phyloP scores from a whole-genome alignment of 495 filamentous ascomycete genomes.

The Aspergillus indologenus region DNA sequence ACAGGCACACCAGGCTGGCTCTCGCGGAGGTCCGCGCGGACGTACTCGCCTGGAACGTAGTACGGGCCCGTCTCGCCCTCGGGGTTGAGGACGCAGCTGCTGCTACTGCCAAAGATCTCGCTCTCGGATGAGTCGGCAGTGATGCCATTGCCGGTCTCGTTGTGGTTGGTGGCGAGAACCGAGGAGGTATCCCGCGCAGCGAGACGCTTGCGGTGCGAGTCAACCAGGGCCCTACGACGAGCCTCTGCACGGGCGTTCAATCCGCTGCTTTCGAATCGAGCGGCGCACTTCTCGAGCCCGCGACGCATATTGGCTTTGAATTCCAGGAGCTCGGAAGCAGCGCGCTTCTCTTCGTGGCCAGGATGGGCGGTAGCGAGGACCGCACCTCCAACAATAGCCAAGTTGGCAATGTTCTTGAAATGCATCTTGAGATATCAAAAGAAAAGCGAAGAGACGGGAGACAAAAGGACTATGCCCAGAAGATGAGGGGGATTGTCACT shows the following conservation, averaged over 20 bases:
- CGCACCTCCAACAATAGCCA: background rate
- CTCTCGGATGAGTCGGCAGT: constrained; percentile 8
- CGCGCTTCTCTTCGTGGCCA: constrained; percentile 1
- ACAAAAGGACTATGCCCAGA: background rate
- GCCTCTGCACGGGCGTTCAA: constrained; percentile 2
- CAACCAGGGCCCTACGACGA: constrained; percentile 1
- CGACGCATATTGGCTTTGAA: constrained; percentile 7
- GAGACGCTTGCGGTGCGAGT: constrained; percentile 2
- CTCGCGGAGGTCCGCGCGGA: constrained; percentile 54
- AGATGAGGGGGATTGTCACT: background rate
- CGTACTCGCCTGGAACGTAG: constrained; percentile 47
- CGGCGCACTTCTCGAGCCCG: constrained; percentile 1
- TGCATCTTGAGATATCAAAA: background rate
- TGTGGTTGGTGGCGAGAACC: background rate
- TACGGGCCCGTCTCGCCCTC: constrained; percentile 55
- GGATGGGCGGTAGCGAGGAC: background rate
- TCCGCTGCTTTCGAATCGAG: background rate
- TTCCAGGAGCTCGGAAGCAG: background rate
- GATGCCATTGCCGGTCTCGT: constrained; percentile 31
- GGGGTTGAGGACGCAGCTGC: constrained; percentile 50
- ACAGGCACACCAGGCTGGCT: constrained; percentile 53
- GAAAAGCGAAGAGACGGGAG: background rate
- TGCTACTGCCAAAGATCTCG: constrained; percentile 45
- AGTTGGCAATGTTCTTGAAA: background rate
- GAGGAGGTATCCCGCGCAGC: background rate